Evolutionary conservation across 306 rosid genomes (phyloP).

Genomic region (Prunus davidiana): DNA sequence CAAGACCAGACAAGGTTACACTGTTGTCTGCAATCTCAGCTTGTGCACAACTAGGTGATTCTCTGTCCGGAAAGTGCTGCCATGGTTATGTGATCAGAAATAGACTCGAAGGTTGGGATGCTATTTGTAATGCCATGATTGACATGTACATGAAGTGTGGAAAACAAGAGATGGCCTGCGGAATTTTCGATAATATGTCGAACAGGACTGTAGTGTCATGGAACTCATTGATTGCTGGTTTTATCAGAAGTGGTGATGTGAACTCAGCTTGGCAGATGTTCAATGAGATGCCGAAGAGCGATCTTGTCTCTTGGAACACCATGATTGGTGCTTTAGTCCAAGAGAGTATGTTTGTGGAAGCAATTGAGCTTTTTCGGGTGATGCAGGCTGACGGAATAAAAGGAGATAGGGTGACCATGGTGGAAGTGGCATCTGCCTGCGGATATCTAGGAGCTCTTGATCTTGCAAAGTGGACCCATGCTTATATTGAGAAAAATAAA

Average conservation of each 20-base stretch:
- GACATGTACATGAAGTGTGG: slow-evolving; percentile 87
- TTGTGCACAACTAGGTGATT: slow-evolving; percentile 57
- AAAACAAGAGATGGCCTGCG: slow-evolving; percentile 48
- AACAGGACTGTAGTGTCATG: slow-evolving; percentile 63
- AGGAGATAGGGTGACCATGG: slow-evolving; percentile 73
- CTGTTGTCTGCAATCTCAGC: slow-evolving; percentile 61
- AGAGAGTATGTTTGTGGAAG: slow-evolving; percentile 61
- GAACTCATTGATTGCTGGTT: slow-evolving; percentile 77
- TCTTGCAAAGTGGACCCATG: slow-evolving; percentile 63
- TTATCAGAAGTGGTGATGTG: slow-evolving; percentile 44
- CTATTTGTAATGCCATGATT: slow-evolving; percentile 62
- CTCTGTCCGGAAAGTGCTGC: slow-evolving; percentile 52
- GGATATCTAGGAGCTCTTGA: slow-evolving; percentile 71
- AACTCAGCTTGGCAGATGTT: slow-evolving; percentile 54
- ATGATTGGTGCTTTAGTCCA: slow-evolving; percentile 65
- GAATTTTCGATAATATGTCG: slow-evolving; percentile 45
- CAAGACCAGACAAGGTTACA: slow-evolving; percentile 58
- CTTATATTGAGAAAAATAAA: slow-evolving; percentile 42
- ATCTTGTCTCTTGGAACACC: slow-evolving; percentile 81
- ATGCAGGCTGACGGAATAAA: slow-evolving; percentile 56
- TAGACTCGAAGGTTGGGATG: slow-evolving; percentile 63
- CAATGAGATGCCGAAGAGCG: slow-evolving; percentile 52
- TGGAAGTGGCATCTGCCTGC: slow-evolving; percentile 71
- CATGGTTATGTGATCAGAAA: slow-evolving; percentile 64
- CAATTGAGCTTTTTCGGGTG: slow-evolving; percentile 57